Evolutionary conservation across 2,329 filamentous ascomycete species (phyloP).

Genomic region (Exophiala aquamarina): DNA sequence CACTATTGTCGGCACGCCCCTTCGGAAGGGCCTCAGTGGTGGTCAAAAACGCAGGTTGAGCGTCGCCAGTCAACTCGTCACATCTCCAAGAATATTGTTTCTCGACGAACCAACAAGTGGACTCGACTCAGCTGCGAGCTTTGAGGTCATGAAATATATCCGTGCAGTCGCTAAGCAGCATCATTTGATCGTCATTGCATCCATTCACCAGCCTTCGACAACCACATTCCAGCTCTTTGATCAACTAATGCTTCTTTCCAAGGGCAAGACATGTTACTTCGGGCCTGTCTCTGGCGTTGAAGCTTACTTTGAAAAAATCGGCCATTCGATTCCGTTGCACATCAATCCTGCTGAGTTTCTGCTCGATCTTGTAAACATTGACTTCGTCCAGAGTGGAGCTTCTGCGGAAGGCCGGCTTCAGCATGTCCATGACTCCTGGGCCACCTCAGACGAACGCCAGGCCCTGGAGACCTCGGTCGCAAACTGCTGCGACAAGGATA

Average conservation of each 20-base stretch:
- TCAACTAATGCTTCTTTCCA: conserved; percentile 71
- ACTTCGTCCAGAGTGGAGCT: conserved; percentile 60
- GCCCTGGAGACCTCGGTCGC: too few relatives aligned
- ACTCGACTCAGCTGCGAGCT: conserved; percentile 74
- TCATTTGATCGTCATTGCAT: conserved; percentile 73
- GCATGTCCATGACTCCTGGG: conserved; percentile 58
- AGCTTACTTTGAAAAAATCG: conserved; percentile 64
- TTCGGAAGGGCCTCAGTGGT: conserved; percentile 79
- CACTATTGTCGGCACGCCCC: conserved; percentile 76
- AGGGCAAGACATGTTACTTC: conserved; percentile 71
- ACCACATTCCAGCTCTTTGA: conserved; percentile 79
- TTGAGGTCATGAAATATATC: conserved; percentile 74
- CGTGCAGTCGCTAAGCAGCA: conserved; percentile 58
- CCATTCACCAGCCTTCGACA: conserved; percentile 83
- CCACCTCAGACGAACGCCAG: conserved; percentile 10
- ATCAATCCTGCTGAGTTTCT: conserved; percentile 80
- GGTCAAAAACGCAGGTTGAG: conserved; percentile 81
- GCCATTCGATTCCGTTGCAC: conserved; percentile 64
- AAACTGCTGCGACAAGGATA: too few relatives aligned
- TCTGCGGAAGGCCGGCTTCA: conserved; percentile 49
- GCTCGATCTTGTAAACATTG: conserved; percentile 75
- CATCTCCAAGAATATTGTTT: conserved; percentile 76
- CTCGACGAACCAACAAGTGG: conserved; percentile 83
- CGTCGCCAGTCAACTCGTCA: conserved; percentile 79
- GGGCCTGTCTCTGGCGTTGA: conserved; percentile 60